Evolutionary conservation across 495 filamentous ascomycete genomes (phyloP).

Genomic region (Hypoxylon crocopeplum): DNA sequence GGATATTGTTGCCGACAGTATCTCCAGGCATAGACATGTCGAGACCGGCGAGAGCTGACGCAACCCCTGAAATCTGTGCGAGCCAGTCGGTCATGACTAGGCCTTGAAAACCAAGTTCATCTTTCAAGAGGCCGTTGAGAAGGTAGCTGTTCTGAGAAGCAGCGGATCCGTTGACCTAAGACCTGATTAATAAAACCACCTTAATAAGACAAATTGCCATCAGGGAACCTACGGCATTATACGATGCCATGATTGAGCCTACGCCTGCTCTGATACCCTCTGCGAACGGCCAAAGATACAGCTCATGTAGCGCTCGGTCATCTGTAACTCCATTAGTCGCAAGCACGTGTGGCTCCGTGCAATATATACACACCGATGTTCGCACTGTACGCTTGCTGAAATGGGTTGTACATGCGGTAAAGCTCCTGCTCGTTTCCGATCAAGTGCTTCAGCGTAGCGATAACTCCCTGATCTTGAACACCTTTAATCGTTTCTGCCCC

Average conservation of each 20-base stretch:
- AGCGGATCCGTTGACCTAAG: conserved; percentile 72
- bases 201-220: conserved; percentile 7
- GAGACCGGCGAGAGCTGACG: conserved; percentile 73
- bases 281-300: conserved; percentile 84
- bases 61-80: conserved; percentile 75
- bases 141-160: conserved; percentile 74
- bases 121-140: conserved; percentile 73
- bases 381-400: conserved; percentile 64
- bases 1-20: conserved; percentile 53
- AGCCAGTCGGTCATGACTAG: conserved; percentile 80
- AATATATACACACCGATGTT: conserved; percentile 51
- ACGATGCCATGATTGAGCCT: conserved; percentile 75
- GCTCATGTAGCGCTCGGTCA: conserved; percentile 76
- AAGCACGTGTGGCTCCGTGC: background rate
- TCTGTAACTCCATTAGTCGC: conserved; percentile 53
- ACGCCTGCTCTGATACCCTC: conserved; percentile 72
- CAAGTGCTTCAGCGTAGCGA: conserved; percentile 75
- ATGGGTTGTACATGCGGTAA: conserved; percentile 68
- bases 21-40: conserved; percentile 83
- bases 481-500: conserved; percentile 70
- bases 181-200: background rate
- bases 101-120: conserved; percentile 81
- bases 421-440: conserved; percentile 80
- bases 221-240: conserved; percentile 67
- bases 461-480: conserved; percentile 76